These are phyloP conservation scores for Globisporangium echinulatum DNA, from an alignment of 352 stramenopile genomes.

Conservation along the genomic window DNA sequence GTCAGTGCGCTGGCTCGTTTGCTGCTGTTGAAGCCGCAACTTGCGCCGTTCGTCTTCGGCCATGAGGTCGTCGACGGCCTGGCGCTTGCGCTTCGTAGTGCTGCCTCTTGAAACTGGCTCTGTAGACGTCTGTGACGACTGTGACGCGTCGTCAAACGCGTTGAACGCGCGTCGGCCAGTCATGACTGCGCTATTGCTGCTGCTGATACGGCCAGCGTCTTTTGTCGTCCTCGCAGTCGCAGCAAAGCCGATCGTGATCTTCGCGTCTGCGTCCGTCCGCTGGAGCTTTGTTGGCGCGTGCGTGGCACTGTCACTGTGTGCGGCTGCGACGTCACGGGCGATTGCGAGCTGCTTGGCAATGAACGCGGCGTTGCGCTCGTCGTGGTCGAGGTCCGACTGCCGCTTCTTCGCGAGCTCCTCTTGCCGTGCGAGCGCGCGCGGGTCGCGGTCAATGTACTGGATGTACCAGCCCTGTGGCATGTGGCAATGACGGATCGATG, in stretches of 20 bases:
- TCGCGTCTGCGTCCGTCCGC: slow-evolving; percentile 36
- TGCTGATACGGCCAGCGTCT: slow-evolving; percentile 11
- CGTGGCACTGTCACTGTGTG: slow-evolving; percentile 21
- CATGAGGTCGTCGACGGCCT: slow-evolving; percentile 49
- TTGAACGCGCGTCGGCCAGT: slow-evolving; percentile 5
- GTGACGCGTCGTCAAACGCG: slow-evolving; percentile 1
- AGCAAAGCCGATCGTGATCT: slow-evolving; percentile 31
- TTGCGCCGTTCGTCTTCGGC: slow-evolving; percentile 38
- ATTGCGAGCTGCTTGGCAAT: slow-evolving; percentile 74
- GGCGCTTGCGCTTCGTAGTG: slow-evolving; percentile 17
- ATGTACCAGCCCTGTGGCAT: slow-evolving; percentile 90
- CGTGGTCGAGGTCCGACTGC: slow-evolving; percentile 87
- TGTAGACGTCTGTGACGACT: background rate
- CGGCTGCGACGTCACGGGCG: slow-evolving; percentile 27
- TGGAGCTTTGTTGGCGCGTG: slow-evolving; percentile 58
- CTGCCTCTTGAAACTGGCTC: slow-evolving; percentile 2
- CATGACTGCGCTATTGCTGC: too few relatives aligned
- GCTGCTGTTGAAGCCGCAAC: too few relatives aligned
- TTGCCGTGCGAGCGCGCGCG: slow-evolving; percentile 83
- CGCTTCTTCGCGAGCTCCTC: slow-evolving; percentile 84
- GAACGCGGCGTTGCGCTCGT: slow-evolving; percentile 76
- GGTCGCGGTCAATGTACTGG: slow-evolving; percentile 94
- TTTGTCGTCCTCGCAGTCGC: slow-evolving; percentile 16
- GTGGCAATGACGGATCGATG: too few relatives aligned
- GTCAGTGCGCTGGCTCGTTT: too few relatives aligned